phyloP scores from a whole-genome alignment of 768 basidiomycete genomes.

The Xerocomellus chrysenteron region DNA sequence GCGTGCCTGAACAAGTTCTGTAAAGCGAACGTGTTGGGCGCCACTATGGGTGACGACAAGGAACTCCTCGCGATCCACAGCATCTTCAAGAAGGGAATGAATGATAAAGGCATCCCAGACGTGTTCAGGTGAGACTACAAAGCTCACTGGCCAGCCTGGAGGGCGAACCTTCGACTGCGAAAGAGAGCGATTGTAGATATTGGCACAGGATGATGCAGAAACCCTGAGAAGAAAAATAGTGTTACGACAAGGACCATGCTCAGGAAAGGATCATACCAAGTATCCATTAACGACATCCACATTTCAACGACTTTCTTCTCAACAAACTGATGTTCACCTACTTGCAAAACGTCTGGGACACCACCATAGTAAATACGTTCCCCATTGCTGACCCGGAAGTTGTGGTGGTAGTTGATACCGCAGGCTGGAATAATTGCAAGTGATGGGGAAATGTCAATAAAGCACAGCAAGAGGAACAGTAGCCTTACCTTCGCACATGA shows the following conservation, averaged over 20 bases:
- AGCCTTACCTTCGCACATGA: no score
- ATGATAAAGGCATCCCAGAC: not conserved
- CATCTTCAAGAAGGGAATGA: constrained; percentile 4
- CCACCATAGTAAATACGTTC: no score
- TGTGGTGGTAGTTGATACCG: no score
- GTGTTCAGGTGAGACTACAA: not conserved
- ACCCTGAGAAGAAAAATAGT: not conserved
- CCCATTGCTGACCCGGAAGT: no score
- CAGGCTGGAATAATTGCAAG: no score
- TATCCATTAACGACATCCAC: not conserved
- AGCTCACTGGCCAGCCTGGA: not conserved
- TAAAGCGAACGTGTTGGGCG: not conserved
- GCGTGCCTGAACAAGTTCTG: not conserved
- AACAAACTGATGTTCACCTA: not conserved
- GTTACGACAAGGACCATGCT: no score
- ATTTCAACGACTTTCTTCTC: not conserved
- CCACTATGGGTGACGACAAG: not conserved
- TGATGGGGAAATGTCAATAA: no score
- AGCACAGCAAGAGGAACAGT: no score
- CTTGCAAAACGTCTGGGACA: no score
- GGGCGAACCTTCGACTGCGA: not conserved
- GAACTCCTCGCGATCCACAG: not conserved
- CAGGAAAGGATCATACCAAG: not conserved
- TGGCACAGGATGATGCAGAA: not conserved
- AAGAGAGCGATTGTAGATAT: not conserved